Conservation (phyloP, 352 stramenopile genomes). For the Thraustotheca clavata region DNA sequence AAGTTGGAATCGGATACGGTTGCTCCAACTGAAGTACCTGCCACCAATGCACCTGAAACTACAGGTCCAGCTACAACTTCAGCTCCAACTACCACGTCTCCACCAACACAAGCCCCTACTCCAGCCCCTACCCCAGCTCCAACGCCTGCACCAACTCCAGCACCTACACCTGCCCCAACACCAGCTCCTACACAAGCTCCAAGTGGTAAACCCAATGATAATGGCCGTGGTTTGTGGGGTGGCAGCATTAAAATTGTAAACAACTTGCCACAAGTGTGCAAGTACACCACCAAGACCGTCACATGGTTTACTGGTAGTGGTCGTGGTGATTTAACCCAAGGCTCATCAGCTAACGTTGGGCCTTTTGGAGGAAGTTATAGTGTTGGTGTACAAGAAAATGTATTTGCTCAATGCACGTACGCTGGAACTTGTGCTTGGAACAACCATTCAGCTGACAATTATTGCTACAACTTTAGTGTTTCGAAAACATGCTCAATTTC, state of each 20-base stretch:
- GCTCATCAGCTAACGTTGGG: neutral
- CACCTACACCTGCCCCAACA: neutral
- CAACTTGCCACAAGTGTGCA: neutral
- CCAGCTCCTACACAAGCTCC: neutral
- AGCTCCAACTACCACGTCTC: neutral
- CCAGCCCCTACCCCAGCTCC: neutral
- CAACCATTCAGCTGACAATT: neutral
- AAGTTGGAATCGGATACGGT: neutral
- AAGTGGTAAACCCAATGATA: neutral
- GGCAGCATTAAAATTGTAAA: neutral
- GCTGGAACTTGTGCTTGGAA: neutral
- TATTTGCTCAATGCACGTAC: slow-evolving; percentile 1
- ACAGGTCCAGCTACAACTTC: neutral
- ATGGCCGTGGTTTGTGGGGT: neutral
- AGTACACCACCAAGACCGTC: neutral
- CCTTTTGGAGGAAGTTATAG: neutral
- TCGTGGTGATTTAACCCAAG: neutral
- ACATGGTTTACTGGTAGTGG: neutral
- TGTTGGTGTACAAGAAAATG: slow-evolving; percentile 1
- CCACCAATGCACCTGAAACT: neutral
- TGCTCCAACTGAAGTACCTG: neutral
- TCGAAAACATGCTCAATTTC: neutral
- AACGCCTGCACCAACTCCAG: neutral
- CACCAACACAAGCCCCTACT: neutral
- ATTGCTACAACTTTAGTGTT: slow-evolving; percentile 1